Evolutionary conservation across 2,329 filamentous ascomycete genomes (phyloP), one percentile per base, ranked within the genome.

Genomic region (Albophoma yamanashiensis): DNA sequence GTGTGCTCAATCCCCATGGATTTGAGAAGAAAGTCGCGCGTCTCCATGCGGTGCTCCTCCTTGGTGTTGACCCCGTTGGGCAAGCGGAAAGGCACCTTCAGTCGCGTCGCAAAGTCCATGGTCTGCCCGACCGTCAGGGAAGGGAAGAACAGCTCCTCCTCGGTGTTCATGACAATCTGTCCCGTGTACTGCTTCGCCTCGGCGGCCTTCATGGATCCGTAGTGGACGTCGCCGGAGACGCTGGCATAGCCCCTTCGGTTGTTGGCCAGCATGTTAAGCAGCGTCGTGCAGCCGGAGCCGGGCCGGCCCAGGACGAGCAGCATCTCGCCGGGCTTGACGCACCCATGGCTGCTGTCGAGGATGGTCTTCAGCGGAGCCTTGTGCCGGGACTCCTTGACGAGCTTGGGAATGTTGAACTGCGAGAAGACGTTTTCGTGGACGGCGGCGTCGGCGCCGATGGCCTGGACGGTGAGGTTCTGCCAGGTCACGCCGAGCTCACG

Each of bases 251-350:
- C 86, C 6, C 71, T 73, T 43, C 86, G 75, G 59, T 82, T 79
- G 66, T 91, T 91, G 57, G 86, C 79, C 6, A 91, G 76, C 65
- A 88, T 78, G 66, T 88, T 91, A 55, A 92, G 76, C 20, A 91
- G 77, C 0, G 87, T 88, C 0, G 87, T 89, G 69, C 88, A 91
- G 40, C 87, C 87, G 3, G 85, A 79, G 0, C 87, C 88, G 0
- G 88, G 87, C 1, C 86, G 79, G 3, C 88, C 88, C 0, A 90
- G 76, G 0, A 90, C 86, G 0, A 89, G 74, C 1, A 89, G 72
- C 87, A 89, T 89, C 71, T 89, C 86, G 25, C 87, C 88, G 0
- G 87, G 87, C 69, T 86, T 86, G 57, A 91, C 83, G 64, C 85
- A 89, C 14, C 88, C 88, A 68, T 86, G 82, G 60, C 81, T 83